phyloP scores from a whole-genome alignment of 495 filamentous ascomycete species.

The Bryoglossum gracile region DNA sequence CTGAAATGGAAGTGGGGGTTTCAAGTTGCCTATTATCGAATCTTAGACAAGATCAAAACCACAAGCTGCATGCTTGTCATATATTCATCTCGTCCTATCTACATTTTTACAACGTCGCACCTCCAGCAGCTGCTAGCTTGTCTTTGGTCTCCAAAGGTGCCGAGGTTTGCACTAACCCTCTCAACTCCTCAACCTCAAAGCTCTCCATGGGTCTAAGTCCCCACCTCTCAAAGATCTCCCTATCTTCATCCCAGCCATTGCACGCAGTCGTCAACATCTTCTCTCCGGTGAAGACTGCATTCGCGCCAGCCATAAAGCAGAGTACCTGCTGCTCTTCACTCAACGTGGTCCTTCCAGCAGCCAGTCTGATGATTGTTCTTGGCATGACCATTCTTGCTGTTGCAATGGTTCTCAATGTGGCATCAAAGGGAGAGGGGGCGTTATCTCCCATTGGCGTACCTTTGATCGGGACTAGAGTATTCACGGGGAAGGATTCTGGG shows the following conservation, averaged over 20 bases:
- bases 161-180: conserved; percentile 14
- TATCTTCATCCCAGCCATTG: conserved; percentile 82
- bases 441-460: conserved; percentile 73
- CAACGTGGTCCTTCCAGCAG: conserved; percentile 70
- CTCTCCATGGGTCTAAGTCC: conserved; percentile 65
- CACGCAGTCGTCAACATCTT: conserved; percentile 88
- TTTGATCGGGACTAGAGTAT: conserved; percentile 77
- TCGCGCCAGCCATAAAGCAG: conserved; percentile 80
- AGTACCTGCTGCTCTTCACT: conserved; percentile 75
- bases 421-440: conserved; percentile 60
- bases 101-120: not conserved
- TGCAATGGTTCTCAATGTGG: conserved; percentile 64
- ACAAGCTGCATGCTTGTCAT: too few species aligned
- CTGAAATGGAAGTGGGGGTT: too few species aligned
- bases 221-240: conserved; percentile 69
- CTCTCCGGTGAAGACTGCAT: conserved; percentile 84
- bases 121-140: not conserved
- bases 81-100: not conserved
- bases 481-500: conserved; percentile 80
- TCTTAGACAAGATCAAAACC: too few species aligned
- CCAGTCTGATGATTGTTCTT: conserved; percentile 70
- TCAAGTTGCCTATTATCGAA: too few species aligned
- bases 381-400: conserved; percentile 75
- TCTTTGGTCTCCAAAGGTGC: conserved; percentile 12
- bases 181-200: conserved; percentile 29